Evolutionary conservation across 805 yeast species (phyloP).

Genomic region (Blastobotrys parvus): DNA sequence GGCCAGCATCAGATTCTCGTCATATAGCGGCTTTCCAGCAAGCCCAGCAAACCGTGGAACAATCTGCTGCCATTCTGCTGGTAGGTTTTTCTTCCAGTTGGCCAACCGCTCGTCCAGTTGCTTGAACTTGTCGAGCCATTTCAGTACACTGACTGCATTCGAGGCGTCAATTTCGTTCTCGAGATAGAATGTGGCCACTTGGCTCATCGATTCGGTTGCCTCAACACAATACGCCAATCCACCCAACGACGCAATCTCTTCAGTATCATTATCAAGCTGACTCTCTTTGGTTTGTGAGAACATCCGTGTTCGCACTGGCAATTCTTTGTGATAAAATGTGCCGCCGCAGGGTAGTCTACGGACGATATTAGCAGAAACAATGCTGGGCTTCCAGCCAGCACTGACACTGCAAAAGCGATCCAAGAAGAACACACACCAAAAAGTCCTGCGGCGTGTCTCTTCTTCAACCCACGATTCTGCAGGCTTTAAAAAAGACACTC

Average conservation of each 20-base stretch:
- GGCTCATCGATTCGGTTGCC: slow-evolving; percentile 6
- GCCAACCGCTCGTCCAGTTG: slow-evolving; percentile 6
- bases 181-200: slow-evolving; percentile 7
- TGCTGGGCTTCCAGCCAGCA: slow-evolving; percentile 3
- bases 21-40: background rate
- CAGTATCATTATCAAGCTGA: background rate
- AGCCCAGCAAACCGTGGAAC: background rate
- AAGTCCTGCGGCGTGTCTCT: slow-evolving; percentile 1
- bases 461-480: slow-evolving; percentile 1
- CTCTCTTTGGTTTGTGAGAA: background rate
- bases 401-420: slow-evolving; percentile 4
- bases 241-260: slow-evolving; percentile 5
- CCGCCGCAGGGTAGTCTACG: slow-evolving; percentile 3
- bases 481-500: background rate
- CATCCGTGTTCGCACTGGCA: background rate
- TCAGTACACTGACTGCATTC: background rate
- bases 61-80: slow-evolving; percentile 6
- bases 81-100: slow-evolving; percentile 7
- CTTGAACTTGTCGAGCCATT: slow-evolving; percentile 7
- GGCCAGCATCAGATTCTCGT: slow-evolving; percentile 3
- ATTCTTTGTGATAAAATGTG: background rate
- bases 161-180: background rate
- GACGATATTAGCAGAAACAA: background rate
- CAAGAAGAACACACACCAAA: slow-evolving; percentile 4
- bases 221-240: slow-evolving; percentile 9